These are phyloP conservation scores for Aspergillus unguis DNA, from an alignment of 2,329 filamentous ascomycete genomes.

Conservation along the genomic window DNA sequence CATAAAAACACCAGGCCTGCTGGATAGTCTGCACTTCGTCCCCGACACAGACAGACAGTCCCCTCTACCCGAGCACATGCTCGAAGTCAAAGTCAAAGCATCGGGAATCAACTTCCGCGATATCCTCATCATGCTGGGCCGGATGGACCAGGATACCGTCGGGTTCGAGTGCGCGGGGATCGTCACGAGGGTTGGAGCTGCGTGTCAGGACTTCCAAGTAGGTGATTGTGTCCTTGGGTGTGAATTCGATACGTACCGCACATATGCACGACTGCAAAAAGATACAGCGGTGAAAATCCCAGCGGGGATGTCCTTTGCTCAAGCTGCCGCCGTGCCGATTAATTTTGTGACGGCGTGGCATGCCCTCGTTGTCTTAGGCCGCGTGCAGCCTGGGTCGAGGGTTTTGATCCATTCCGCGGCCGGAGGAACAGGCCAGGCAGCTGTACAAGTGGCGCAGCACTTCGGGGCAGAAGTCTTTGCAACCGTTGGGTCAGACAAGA, in stretches of 20 bases:
- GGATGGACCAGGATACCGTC: background rate
- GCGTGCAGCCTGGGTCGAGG: background rate
- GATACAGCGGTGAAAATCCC: background rate
- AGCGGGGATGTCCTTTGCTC: background rate
- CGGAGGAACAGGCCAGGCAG: background rate
- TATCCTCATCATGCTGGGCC: background rate
- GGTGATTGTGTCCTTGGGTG: background rate
- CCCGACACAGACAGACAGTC: background rate
- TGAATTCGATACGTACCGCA: background rate
- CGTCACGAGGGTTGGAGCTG: background rate
- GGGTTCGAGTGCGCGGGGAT: background rate
- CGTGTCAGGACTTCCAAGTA: background rate
- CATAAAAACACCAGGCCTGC: background rate
- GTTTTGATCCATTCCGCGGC: background rate
- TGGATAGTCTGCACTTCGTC: background rate
- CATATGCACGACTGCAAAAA: background rate
- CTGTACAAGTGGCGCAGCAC: background rate
- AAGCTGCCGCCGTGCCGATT: background rate
- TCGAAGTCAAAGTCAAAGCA: background rate
- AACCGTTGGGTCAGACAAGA: background rate
- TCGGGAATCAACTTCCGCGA: background rate
- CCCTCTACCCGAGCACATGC: background rate
- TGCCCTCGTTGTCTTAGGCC: background rate
- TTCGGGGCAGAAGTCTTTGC: background rate
- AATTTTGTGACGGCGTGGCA: background rate